Evolutionary conservation across 345 rosid genomes (phyloP), one percentile per base, ranked within the genome.

Genomic region (Carallia pectinifolia): DNA sequence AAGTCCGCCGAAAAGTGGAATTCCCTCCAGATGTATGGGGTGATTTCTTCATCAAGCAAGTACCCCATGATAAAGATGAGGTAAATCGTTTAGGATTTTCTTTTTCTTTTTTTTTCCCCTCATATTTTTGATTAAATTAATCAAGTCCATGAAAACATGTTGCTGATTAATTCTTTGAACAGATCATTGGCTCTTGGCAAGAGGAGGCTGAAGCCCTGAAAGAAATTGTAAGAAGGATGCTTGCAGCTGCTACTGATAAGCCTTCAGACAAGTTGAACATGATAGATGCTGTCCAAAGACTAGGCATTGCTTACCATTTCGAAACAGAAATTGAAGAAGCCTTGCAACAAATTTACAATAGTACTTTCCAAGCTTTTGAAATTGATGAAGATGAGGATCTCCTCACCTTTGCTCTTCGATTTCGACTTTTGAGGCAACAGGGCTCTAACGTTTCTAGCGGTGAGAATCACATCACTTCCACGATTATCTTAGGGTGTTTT

Each of bases 371-470:
- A 12, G 33, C 15, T 56, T 23, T 27, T 7, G 4, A 7, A 7
- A 13, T 2, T 23, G 60, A 13, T 1, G 31, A 19, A 2, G 60
- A 58, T 1, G 61, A 48, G 2, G 66, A 71, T 12, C 71, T 76
- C 10, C 1, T 16, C 59, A 56, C 60, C 1, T 61, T 16, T 13
- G 70, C 83, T 53, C 71, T 75, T 37, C 64, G 64, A 31, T 79
- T 79, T 64, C 77, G 72, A 4, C 18, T 75, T 44, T 62, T 75
- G 9, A 58, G 80, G n/a, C 64, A 80, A 53, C 74, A 70, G 4
- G 78, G 83, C 8, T 38, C 34, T 13, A 15, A 27, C 13, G 72
- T 70, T 55, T 56, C 75, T 0, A 13, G 50, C 1, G 80, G 73
- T 76, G 69, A 67, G 1, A 13, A 1, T 1, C 31, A 1, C 6